These are phyloP conservation scores for Botryotinia narcissicola DNA, from an alignment of 2,329 filamentous ascomycete genomes.

Conservation along the genomic window DNA sequence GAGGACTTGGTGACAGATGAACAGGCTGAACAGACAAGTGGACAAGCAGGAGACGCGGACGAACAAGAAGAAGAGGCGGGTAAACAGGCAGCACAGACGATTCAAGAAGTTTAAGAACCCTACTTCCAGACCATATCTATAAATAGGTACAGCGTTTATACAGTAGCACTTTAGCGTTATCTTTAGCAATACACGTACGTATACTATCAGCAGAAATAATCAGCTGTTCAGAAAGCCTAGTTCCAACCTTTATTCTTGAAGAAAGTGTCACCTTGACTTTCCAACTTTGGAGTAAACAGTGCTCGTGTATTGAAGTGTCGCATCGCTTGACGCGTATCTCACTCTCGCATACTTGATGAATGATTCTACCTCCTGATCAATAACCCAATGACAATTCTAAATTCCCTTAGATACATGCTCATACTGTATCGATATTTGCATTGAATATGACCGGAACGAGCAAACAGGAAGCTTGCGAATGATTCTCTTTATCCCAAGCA, in stretches of 20 bases:
- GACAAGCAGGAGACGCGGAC: too few species aligned
- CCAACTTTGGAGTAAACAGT: background rate
- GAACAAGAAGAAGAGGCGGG: too few species aligned
- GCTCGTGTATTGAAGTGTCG: background rate
- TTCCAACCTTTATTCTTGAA: background rate
- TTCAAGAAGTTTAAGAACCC: background rate
- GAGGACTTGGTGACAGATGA: too few species aligned
- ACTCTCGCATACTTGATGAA: background rate
- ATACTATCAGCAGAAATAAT: background rate
- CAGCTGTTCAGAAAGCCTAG: background rate
- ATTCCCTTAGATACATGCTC: background rate
- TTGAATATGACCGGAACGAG: background rate
- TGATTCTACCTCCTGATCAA: background rate
- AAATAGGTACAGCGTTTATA: background rate
- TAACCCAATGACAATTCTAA: background rate
- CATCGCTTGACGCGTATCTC: background rate
- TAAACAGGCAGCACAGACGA: background rate
- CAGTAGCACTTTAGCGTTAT: background rate
- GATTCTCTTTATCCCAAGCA: background rate
- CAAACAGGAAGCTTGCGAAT: background rate
- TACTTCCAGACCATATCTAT: background rate
- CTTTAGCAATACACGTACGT: background rate
- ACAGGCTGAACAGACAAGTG: too few species aligned
- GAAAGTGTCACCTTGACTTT: background rate
- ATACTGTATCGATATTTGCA: background rate